Conservation (phyloP, 73 alveolate genomes). For the Blepharisma stoltei region DNA sequence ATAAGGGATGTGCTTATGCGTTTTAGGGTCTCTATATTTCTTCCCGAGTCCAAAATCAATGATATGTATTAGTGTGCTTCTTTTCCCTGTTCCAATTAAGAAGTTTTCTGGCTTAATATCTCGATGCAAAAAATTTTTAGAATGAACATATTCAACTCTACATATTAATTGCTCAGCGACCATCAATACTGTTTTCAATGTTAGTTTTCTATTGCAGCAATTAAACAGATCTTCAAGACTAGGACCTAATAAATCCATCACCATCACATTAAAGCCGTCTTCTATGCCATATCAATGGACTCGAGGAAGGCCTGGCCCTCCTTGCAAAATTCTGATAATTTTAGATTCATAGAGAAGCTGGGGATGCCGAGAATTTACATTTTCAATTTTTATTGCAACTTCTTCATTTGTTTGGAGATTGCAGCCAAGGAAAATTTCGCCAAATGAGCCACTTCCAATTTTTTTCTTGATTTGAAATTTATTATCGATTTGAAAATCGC, state of each 20-base stretch:
- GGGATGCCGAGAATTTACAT: slow-evolving; percentile 49
- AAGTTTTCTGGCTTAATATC: slow-evolving; percentile 92
- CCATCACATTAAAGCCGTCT: slow-evolving; percentile 76
- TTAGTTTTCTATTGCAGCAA: slow-evolving; percentile 66
- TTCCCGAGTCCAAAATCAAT: slow-evolving; percentile 95
- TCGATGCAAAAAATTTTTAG: slow-evolving; percentile 88
- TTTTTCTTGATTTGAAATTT: slow-evolving; percentile 30
- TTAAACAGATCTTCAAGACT: slow-evolving; percentile 79
- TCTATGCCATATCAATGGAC: slow-evolving; percentile 70
- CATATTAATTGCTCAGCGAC: slow-evolving; percentile 83
- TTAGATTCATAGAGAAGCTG: slow-evolving; percentile 71
- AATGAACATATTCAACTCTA: slow-evolving; percentile 81
- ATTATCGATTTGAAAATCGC: no score
- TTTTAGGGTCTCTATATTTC: slow-evolving; percentile 60
- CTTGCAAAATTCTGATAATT: slow-evolving; percentile 58
- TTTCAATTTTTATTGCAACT: slow-evolving; percentile 73
- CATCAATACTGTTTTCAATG: slow-evolving; percentile 81
- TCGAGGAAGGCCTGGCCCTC: slow-evolving; percentile 76
- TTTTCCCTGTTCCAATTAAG: slow-evolving; percentile 67
- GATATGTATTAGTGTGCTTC: slow-evolving; percentile 60
- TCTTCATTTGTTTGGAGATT: slow-evolving; percentile 64
- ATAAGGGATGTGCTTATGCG: slow-evolving; percentile 51
- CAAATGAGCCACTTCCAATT: slow-evolving; percentile 61
- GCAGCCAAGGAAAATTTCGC: slow-evolving; percentile 47
- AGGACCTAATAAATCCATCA: slow-evolving; percentile 88